A percentile compares a stretch with the other conserved stretches of the same genome.
Evolutionary conservation across 371 early-diverging fungal genomes (phyloP).

Genomic region (Mucor racemosus): DNA sequence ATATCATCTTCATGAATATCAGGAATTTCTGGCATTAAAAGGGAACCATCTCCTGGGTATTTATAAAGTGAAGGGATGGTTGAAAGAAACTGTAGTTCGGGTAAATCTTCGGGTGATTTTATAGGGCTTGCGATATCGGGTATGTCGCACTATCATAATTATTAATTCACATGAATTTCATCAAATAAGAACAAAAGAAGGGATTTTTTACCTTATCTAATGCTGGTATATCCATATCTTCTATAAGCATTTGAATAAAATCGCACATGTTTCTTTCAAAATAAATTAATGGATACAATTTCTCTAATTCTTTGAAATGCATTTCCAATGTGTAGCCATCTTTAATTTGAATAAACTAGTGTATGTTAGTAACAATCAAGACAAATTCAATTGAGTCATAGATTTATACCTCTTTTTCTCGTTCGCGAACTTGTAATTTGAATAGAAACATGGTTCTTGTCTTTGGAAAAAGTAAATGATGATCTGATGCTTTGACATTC

Average conservation of each 20-base stretch:
- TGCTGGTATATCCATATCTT: slow-evolving; percentile 46
- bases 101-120: slow-evolving; percentile 30
- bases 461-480: slow-evolving; percentile 55
- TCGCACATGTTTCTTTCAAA: slow-evolving; percentile 55
- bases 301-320: slow-evolving; percentile 58
- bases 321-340: slow-evolving; percentile 39
- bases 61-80: slow-evolving; percentile 39
- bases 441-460: slow-evolving; percentile 56
- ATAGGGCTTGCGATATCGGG: slow-evolving; percentile 23
- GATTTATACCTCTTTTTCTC: slow-evolving; percentile 50
- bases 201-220: slow-evolving; percentile 45
- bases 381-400: not conserved
- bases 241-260: slow-evolving; percentile 50
- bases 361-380: not conserved
- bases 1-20: slow-evolving; percentile 23
- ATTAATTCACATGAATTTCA: not conserved
- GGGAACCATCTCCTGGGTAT: slow-evolving; percentile 51
- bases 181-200: not conserved
- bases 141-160: slow-evolving; percentile 11
- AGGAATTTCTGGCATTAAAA: slow-evolving; percentile 46
- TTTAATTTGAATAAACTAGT: slow-evolving; percentile 46
- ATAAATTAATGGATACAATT: slow-evolving; percentile 50
- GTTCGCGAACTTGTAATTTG: slow-evolving; percentile 48
- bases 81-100: slow-evolving; percentile 21
- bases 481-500: slow-evolving; percentile 53